These are phyloP conservation scores for Dendrocalamus sinicus DNA, from an alignment of 176 grass and related monocot genomes.

Conservation along the genomic window DNA sequence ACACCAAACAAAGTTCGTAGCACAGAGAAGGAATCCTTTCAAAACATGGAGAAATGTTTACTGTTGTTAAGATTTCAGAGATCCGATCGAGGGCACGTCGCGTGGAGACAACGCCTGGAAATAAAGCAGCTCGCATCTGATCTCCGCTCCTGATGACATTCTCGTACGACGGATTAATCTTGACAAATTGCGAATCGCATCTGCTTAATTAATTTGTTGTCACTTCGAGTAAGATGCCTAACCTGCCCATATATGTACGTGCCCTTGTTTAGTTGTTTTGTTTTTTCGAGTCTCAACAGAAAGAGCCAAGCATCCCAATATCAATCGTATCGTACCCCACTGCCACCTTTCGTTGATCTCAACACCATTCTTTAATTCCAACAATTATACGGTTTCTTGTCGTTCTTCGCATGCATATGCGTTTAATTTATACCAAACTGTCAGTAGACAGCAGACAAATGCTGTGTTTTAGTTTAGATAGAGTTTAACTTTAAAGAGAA, in stretches of 20 bases:
- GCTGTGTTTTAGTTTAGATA: neutral
- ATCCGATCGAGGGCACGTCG: neutral
- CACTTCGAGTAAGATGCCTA: neutral
- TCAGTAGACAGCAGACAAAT: neutral
- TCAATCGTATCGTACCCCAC: neutral
- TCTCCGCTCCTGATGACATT: neutral
- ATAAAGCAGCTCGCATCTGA: neutral
- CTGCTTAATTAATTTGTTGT: conserved; percentile 12
- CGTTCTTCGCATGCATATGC: neutral
- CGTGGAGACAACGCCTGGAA: neutral
- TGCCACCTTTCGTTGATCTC: neutral
- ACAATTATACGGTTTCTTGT: neutral
- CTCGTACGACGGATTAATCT: neutral
- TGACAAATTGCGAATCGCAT: neutral
- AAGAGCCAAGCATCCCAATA: neutral
- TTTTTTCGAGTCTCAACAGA: neutral
- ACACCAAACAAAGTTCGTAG: neutral
- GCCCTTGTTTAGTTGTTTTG: neutral
- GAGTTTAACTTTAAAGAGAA: neutral
- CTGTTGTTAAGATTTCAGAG: neutral
- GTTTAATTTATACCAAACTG: neutral
- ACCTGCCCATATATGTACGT: neutral
- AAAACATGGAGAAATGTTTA: neutral
- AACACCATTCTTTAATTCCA: neutral
- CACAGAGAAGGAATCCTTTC: neutral